Evolutionary conservation across 495 filamentous ascomycete species (phyloP).

Genomic region (Elasticomyces elasticus): DNA sequence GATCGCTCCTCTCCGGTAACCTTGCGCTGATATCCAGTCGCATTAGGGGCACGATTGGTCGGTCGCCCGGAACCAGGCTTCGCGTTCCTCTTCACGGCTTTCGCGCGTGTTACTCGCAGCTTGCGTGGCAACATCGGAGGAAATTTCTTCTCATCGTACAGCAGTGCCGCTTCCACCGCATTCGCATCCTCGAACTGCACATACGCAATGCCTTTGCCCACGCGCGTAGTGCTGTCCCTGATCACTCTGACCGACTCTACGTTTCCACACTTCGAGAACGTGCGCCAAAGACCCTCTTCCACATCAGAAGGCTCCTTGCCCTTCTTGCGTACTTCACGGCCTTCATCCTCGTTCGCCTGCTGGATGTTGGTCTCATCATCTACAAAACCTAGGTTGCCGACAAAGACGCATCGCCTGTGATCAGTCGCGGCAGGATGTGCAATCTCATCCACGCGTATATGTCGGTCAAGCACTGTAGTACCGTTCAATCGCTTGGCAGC

Average conservation of each 20-base stretch:
- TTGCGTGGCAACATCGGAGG: constrained; percentile 82
- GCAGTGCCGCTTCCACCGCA: constrained; percentile 75
- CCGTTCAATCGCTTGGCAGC: constrained; percentile 75
- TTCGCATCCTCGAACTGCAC: constrained; percentile 91
- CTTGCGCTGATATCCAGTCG: constrained; percentile 49
- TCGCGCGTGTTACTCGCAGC: constrained; percentile 77
- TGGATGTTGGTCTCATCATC: constrained; percentile 64
- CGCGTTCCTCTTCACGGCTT: constrained; percentile 58
- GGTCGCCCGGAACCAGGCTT: constrained; percentile 30
- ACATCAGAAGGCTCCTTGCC: constrained; percentile 67
- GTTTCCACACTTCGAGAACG: constrained; percentile 62
- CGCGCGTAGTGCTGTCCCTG: constrained; percentile 75
- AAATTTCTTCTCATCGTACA: constrained; percentile 82
- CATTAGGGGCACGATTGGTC: constrained; percentile 30
- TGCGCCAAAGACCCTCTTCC: constrained; percentile 91
- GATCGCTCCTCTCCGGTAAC: constrained; percentile 58
- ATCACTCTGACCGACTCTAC: constrained; percentile 93
- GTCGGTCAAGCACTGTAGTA: constrained; percentile 70
- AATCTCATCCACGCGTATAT: constrained; percentile 80
- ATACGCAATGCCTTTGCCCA: constrained; percentile 96
- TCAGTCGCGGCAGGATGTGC: constrained; percentile 78
- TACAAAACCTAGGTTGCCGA: constrained; percentile 92
- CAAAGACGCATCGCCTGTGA: constrained; percentile 83
- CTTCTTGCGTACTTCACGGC: constrained; percentile 43
- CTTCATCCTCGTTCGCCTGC: constrained; percentile 45